Conservation (phyloP, 345 rosid genomes). For the Durio zibethinus region DNA sequence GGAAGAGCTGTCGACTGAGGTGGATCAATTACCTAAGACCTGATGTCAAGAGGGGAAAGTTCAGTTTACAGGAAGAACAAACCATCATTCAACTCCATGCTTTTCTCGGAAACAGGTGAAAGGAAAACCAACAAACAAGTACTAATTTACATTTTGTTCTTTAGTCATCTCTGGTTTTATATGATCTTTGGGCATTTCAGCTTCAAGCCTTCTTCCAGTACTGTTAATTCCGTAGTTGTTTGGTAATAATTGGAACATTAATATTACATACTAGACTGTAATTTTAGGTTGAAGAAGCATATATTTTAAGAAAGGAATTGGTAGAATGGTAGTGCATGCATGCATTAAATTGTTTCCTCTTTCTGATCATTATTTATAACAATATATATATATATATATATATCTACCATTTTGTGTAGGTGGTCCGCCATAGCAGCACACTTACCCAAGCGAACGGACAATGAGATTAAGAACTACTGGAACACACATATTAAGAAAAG, state of each 20-base stretch:
- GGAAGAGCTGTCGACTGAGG: conserved; percentile 50
- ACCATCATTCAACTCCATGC: conserved; percentile 49
- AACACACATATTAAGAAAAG: conserved; percentile 52
- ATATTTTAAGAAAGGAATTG: not conserved
- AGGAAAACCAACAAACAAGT: not conserved
- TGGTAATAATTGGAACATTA: too few species aligned
- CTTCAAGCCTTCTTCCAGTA: too few species aligned
- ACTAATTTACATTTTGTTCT: not conserved
- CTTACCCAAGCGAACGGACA: conserved; percentile 51
- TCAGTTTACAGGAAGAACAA: conserved; percentile 44
- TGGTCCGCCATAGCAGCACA: conserved; percentile 59
- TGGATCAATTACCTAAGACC: conserved; percentile 51
- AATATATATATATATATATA: too few species aligned
- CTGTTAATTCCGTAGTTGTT: too few species aligned
- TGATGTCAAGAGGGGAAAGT: conserved; percentile 46
- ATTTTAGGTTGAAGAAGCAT: not conserved
- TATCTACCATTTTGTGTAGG: conserved; percentile 21
- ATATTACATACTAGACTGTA: too few species aligned
- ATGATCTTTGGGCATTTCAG: too few species aligned
- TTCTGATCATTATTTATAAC: too few species aligned
- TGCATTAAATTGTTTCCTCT: not conserved
- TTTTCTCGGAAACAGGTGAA: conserved; percentile 43
- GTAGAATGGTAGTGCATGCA: not conserved
- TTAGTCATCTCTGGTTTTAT: too few species aligned
- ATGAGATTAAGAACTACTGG: conserved; percentile 60